Percentiles rank a stretch among this genome's conserved stretches.
Evolutionary conservation across 352 stramenopile species (phyloP).

Genomic region (Plasmopara muralis): DNA sequence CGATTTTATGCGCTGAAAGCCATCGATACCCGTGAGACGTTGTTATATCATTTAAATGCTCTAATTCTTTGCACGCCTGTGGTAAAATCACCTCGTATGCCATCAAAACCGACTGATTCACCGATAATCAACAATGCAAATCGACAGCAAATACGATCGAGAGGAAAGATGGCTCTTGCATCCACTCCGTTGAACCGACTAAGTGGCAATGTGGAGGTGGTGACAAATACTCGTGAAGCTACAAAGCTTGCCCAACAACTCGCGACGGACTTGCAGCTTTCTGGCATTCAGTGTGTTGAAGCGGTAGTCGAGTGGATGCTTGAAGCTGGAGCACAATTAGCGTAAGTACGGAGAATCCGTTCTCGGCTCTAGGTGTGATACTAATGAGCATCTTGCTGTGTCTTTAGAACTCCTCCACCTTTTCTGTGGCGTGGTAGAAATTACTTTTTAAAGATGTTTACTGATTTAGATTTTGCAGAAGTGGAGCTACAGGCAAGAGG

Average conservation of each 20-base stretch:
- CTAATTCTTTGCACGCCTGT: conserved; percentile 64
- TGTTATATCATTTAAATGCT: conserved; percentile 65
- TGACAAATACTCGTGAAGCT: conserved; percentile 68
- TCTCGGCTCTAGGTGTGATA: background rate
- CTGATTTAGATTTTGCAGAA: conserved; percentile 63
- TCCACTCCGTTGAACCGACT: conserved; percentile 18
- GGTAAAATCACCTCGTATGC: conserved; percentile 46
- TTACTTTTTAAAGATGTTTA: conserved; percentile 71
- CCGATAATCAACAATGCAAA: conserved; percentile 14
- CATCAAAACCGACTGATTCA: conserved; percentile 32
- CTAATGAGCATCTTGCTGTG: conserved; percentile 7
- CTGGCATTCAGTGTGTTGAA: conserved; percentile 70
- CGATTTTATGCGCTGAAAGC: conserved; percentile 58
- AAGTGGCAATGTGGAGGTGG: conserved; percentile 19
- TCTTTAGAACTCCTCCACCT: conserved; percentile 42
- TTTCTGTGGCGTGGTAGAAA: conserved; percentile 71
- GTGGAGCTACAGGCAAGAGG: conserved; percentile 42
- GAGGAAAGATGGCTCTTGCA: conserved; percentile 35
- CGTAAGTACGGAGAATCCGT: conserved; percentile 31
- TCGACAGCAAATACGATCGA: conserved; percentile 37
- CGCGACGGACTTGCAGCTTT: conserved; percentile 49
- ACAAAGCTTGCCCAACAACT: conserved; percentile 65
- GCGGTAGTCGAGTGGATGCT: conserved; percentile 79
- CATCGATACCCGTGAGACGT: conserved; percentile 58
- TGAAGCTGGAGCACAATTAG: conserved; percentile 52